Evolutionary conservation across 345 rosid species (phyloP).

Genomic region (Eucalyptus victrix): DNA sequence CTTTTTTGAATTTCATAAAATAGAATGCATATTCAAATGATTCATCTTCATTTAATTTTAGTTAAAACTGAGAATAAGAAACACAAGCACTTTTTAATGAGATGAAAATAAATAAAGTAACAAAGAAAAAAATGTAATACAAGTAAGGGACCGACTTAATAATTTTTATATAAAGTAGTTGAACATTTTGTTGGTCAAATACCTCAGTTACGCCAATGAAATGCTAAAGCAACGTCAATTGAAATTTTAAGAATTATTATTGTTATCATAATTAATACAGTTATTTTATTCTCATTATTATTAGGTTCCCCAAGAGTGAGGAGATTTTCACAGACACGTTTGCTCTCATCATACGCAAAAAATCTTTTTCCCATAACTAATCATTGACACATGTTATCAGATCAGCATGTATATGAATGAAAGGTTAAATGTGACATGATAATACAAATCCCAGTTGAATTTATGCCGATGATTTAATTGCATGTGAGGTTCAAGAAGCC

Average conservation of each 20-base stretch:
- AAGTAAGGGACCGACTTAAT: background rate
- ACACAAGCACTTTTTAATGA: background rate
- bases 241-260: background rate
- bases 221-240: background rate
- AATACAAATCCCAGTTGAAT: background rate
- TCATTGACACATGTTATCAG: background rate
- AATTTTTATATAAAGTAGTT: background rate
- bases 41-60: background rate
- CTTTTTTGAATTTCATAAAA: background rate
- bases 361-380: background rate
- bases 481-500: background rate
- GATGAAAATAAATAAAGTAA: background rate
- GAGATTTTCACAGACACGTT: background rate
- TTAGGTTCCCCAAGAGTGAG: background rate
- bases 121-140: background rate
- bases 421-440: background rate
- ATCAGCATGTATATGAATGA: background rate
- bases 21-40: background rate
- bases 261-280: background rate
- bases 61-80: background rate
- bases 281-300: background rate
- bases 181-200: background rate
- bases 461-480: background rate
- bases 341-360: background rate
- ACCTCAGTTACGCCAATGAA: background rate